Base-by-base conservation (phyloP, 2,329 filamentous ascomycete genomes). In the Bipolaris victoriae region DNA sequence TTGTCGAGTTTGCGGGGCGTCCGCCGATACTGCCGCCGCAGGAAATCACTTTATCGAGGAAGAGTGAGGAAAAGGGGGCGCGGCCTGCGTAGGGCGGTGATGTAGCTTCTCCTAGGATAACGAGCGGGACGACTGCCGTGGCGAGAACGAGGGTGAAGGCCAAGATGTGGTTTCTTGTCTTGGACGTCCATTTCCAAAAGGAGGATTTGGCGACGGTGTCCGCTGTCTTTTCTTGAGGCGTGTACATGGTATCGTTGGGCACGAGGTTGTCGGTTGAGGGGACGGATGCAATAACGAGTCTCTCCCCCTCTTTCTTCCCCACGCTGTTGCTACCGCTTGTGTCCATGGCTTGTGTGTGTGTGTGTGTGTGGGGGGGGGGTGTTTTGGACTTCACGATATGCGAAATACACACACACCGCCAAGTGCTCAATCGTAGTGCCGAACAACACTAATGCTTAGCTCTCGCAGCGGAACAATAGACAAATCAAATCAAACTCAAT, bases 1-100 rank as follows among this genome's bases (percentile, higher is more conserved):
- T 45, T 0, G 58, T 66, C 0, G 65, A 54, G 18, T 66, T 66
- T 18, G 58, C 58, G 7, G 65, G 59, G 3, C 22, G 7, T 0
- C 52, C 58, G 10, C 24, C 44, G 11, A 65, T 11, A 1, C 41
- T 24, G 11, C 52, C 37, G 5, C 61, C 63, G 26, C 66, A 67
- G 10, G 47, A 18, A 33, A 67, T n/a, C 15, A 53, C 45, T 16
- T 67, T 68, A 2, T 59, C 51, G 3, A 48, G 33, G 22, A 67
- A 68, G 7, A 67, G 48, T n/a, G 2, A 26, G n/a, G 35, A 57
- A 52, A 33, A 61, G 59, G 7, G 58, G 45, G 20, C 10, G 10
- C n/a, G 18, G 5, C 5, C 24, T 3, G 29, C 18, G 7, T 18
- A 18, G 7, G 26, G 26, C 24, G 24, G 22, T 9, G 57, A 55